Evolutionary conservation across 2,329 filamentous ascomycete species (phyloP).

Genomic region (Talaromyces sp.): DNA sequence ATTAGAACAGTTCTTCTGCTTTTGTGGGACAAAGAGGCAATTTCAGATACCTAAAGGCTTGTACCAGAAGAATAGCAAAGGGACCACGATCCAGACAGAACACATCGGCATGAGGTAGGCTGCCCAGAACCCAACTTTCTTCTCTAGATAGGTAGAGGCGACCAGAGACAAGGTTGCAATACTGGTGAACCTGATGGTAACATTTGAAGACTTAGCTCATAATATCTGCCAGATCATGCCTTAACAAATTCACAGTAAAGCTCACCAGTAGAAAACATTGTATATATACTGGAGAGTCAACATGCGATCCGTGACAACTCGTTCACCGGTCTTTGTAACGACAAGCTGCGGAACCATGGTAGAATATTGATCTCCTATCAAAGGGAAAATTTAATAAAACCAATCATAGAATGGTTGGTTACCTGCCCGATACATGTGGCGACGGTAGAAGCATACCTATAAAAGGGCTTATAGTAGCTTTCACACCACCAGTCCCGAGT

Average conservation of each 20-base stretch:
- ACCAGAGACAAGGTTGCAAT: slow-evolving; percentile 16
- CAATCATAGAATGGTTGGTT: background rate
- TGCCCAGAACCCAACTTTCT: slow-evolving; percentile 19
- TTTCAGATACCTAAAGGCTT: slow-evolving; percentile 1
- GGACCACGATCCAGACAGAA: slow-evolving; percentile 15
- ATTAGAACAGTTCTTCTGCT: background rate
- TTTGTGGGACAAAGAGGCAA: background rate
- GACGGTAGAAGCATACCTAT: slow-evolving; percentile 20
- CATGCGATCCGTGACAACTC: slow-evolving; percentile 29
- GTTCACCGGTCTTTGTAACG: slow-evolving; percentile 25
- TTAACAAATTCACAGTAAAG: background rate
- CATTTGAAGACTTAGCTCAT: background rate
- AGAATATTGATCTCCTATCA: slow-evolving; percentile 31
- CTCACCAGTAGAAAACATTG: slow-evolving; percentile 36
- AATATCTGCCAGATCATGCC: background rate
- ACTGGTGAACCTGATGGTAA: slow-evolving; percentile 16
- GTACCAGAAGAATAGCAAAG: slow-evolving; percentile 12
- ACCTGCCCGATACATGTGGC: too few species aligned
- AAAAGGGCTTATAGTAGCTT: slow-evolving; percentile 32
- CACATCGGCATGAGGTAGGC: slow-evolving; percentile 19
- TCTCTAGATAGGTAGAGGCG: slow-evolving; percentile 18
- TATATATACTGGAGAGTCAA: slow-evolving; percentile 37
- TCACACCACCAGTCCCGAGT: slow-evolving; percentile 36
- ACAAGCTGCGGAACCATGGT: slow-evolving; percentile 20
- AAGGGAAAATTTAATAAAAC: background rate